Conservation (phyloP, 306 rosid genomes). For the Acacia crassicarpa region DNA sequence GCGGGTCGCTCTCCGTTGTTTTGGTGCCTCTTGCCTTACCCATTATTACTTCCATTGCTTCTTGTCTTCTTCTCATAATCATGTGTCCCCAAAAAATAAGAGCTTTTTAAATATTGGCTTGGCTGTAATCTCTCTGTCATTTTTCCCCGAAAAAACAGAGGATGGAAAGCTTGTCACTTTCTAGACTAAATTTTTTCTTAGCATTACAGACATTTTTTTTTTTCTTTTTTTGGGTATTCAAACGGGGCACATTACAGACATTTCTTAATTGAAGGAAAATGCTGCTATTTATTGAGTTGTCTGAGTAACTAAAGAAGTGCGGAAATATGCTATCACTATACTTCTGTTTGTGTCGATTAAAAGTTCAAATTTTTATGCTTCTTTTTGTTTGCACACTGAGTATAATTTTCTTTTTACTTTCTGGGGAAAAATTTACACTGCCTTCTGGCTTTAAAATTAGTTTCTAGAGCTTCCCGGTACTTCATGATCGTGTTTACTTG, state of each 20-base stretch:
- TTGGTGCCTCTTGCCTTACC: slow-evolving; percentile 1
- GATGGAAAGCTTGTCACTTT: background rate
- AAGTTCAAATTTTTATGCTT: slow-evolving; percentile 36
- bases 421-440: background rate
- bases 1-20: slow-evolving; percentile 4
- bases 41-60: slow-evolving; percentile 12
- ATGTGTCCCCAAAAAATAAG: background rate
- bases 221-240: no score
- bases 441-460: slow-evolving; percentile 23
- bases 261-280: background rate
- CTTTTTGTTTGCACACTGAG: slow-evolving; percentile 17
- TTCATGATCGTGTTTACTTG: slow-evolving; percentile 19
- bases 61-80: background rate
- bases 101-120: background rate
- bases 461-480: background rate
- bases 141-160: background rate
- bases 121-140: background rate
- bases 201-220: background rate
- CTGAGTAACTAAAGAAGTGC: slow-evolving; percentile 3
- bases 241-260: background rate
- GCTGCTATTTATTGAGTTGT: background rate
- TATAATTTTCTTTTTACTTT: slow-evolving; percentile 5
- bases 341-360: slow-evolving; percentile 6
- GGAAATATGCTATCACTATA: slow-evolving; percentile 6
- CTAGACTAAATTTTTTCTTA: background rate